Base-by-base conservation (phyloP, 768 basidiomycete species). In the Boletus huronensis region DNA sequence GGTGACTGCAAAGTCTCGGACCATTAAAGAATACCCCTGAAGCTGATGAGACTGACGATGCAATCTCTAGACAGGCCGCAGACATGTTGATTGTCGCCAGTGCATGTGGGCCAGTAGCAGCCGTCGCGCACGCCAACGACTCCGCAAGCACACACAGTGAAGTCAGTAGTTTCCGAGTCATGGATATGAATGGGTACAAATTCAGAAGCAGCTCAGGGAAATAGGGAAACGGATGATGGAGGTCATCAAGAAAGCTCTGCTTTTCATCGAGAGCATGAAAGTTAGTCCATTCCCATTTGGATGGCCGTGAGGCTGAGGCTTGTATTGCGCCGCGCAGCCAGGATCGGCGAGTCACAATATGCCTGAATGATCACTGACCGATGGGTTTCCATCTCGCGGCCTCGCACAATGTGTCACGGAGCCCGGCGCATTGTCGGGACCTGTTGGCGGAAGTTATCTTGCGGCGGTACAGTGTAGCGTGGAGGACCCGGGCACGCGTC, bases 11-110 rank as follows among this genome's bases (percentile, higher is more conserved):
- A 42, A 38, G 28, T 10, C 16, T 49, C 49, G 19, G 48, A 66
- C 64, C 64, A 48, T 59, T 49, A 49, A 64, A 67, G 50, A 57
- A 65, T 29, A 67, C 57, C 55, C 50, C 65, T 36, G 64, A 64
- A 41, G 54, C 52, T 0, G 50, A 46, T 10, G 65, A 67, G 32
- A 59, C 58, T 1, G 57, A 54, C 41, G 56, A 62, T 35, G 62
- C 65, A 52, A 66, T 64, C 39, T 65, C 55, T 16, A 49, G 32
- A 32, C 65, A 62, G 26, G 62, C 59, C 16, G 44, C 48, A 41
- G 59, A 51, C 35, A 48, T 45, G 40, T 62, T 38, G 32, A 38
- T 6, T 13, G 52, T 40, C 26, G 32, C 5, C n/a, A n/a, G n/a
- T 11, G 19, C 46, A 19, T 38, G n/a, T 3, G 42, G 38, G 29